Evolutionary conservation across 163 green algal genomes (phyloP).

Genomic region (Prototheca stagnorum): DNA sequence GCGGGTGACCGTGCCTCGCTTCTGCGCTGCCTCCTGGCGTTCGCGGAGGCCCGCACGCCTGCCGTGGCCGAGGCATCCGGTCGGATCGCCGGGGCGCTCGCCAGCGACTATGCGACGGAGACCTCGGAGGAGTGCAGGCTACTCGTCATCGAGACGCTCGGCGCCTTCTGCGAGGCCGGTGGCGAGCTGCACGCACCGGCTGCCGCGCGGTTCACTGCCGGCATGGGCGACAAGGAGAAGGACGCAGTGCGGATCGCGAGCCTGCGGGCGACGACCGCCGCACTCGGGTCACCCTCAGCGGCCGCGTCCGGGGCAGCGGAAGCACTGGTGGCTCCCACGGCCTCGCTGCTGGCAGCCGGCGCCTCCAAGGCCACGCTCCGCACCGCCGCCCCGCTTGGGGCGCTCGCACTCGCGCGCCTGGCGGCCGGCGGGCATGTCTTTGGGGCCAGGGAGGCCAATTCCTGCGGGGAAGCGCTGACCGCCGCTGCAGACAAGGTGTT

Average conservation of each 20-base stretch:
- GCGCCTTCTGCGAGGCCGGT: slow-evolving; percentile 39
- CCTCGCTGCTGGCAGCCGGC: slow-evolving; percentile 35
- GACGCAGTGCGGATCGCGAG: slow-evolving; percentile 24
- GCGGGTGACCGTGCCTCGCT: no score
- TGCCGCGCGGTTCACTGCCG: slow-evolving; percentile 11
- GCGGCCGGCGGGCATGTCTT: slow-evolving; percentile 12
- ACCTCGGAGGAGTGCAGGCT: slow-evolving; percentile 62
- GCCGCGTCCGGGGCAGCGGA: no score
- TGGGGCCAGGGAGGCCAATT: no score
- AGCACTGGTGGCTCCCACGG: slow-evolving; percentile 25
- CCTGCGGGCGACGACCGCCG: slow-evolving; percentile 17
- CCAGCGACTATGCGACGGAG: slow-evolving; percentile 11
- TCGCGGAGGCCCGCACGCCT: no score
- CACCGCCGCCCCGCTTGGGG: slow-evolving; percentile 35
- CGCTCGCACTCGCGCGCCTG: slow-evolving; percentile 35
- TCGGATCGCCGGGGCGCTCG: slow-evolving; percentile 2
- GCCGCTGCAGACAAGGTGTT: no score
- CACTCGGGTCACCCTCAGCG: slow-evolving; percentile 5
- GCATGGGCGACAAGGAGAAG: slow-evolving; percentile 37
- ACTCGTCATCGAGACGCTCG: slow-evolving; percentile 28
- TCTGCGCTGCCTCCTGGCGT: no score
- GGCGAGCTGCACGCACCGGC: slow-evolving; percentile 11
- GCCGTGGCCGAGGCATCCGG: no score
- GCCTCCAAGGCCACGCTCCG: slow-evolving; percentile 38
- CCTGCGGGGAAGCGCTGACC: no score